These are phyloP conservation scores for Pythium insidiosum DNA, from an alignment of 352 stramenopile genomes.

Conservation along the genomic window DNA sequence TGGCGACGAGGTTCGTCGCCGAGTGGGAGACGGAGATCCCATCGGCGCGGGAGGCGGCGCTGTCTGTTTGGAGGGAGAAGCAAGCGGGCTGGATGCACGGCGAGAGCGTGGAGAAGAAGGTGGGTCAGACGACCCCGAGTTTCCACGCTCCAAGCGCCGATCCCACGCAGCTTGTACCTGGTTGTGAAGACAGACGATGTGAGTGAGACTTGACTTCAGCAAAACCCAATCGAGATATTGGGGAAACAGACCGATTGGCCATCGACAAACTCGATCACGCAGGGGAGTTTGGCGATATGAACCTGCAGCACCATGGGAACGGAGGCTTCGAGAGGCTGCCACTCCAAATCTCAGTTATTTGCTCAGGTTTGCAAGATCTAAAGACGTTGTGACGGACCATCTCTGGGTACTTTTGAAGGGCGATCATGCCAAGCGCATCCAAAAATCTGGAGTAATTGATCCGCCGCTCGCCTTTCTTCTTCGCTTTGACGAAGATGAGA, in stretches of 20 bases:
- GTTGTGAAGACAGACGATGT: neutral
- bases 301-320: slow-evolving; percentile 57
- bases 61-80: slow-evolving; percentile 2
- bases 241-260: slow-evolving; percentile 29
- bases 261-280: slow-evolving; percentile 54
- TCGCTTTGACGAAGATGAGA: slow-evolving; percentile 82
- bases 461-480: slow-evolving; percentile 77
- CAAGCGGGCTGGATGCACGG: slow-evolving; percentile 1
- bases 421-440: slow-evolving; percentile 79
- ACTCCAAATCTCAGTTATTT: neutral
- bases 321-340: slow-evolving; percentile 51
- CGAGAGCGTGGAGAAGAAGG: slow-evolving; percentile 2
- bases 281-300: slow-evolving; percentile 55
- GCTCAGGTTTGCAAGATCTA: no score
- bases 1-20: slow-evolving; percentile 2
- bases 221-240: no score
- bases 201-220: no score
- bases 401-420: slow-evolving; percentile 69
- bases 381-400: slow-evolving; percentile 28
- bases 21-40: neutral
- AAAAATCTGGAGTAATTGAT: slow-evolving; percentile 83
- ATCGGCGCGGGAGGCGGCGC: neutral
- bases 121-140: slow-evolving; percentile 7
- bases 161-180: slow-evolving; percentile 63
- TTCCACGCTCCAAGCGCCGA: slow-evolving; percentile 37